Evolutionary conservation across 2,329 filamentous ascomycete species (phyloP).

Genomic region (Tolypocladium album): DNA sequence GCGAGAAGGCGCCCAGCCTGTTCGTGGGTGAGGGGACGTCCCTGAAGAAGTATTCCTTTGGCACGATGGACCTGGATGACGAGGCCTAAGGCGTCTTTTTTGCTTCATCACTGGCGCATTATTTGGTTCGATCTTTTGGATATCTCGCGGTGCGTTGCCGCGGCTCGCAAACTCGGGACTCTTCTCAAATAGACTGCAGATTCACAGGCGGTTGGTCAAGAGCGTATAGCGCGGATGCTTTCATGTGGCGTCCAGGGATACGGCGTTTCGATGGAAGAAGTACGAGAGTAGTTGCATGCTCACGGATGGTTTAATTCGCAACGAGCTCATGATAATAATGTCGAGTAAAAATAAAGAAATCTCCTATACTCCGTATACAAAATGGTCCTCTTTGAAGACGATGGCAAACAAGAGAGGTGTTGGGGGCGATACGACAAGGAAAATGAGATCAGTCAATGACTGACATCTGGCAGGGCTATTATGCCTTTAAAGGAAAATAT

Average conservation of each 20-base stretch:
- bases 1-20: conserved; percentile 33
- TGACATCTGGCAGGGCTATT: too few species aligned
- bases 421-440: too few species aligned
- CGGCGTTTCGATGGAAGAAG: background rate
- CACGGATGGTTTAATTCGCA: too few species aligned
- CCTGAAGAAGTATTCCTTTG: conserved; percentile 35
- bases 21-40: conserved; percentile 28
- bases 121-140: background rate
- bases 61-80: conserved; percentile 18
- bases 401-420: too few species aligned
- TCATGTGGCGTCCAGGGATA: background rate
- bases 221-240: background rate
- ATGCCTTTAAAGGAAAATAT: too few species aligned
- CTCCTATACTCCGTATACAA: too few species aligned
- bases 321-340: background rate
- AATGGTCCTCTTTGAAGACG: too few species aligned
- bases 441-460: too few species aligned
- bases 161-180: background rate
- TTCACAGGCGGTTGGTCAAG: background rate
- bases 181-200: too few species aligned
- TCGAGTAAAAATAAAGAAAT: too few species aligned
- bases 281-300: too few species aligned
- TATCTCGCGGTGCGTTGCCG: background rate
- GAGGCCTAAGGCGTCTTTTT: conserved; percentile 16
- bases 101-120: background rate